Percentiles rank a stretch among this genome's conserved stretches.
These are phyloP conservation scores for Phyllostachys edulis DNA, from an alignment of 176 grass and related monocot species.

Conservation along the genomic window DNA sequence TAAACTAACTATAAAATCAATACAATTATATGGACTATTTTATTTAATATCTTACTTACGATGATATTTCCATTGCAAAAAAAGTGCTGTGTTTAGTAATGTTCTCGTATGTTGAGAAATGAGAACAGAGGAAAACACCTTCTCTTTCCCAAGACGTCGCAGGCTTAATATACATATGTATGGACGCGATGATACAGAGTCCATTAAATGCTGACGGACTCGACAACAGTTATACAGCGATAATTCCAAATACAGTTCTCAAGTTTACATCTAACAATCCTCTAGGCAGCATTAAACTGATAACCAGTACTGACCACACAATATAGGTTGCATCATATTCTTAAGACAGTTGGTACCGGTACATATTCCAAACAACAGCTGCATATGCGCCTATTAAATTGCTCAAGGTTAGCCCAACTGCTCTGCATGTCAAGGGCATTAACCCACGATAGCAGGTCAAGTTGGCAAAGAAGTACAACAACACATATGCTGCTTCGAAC, in stretches of 20 bases:
- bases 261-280: background rate
- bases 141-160: background rate
- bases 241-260: background rate
- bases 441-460: background rate
- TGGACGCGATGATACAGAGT: background rate
- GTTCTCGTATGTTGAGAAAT: background rate
- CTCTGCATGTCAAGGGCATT: background rate
- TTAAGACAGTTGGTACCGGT: background rate
- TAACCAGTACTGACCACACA: background rate
- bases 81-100: background rate
- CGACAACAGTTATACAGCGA: background rate
- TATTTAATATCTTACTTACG: too few relatives aligned
- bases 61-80: background rate
- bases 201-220: background rate
- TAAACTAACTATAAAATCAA: too few relatives aligned
- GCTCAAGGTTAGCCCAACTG: background rate
- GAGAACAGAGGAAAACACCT: background rate
- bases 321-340: background rate
- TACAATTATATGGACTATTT: too few relatives aligned
- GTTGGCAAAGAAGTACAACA: background rate
- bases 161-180: background rate
- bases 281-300: background rate
- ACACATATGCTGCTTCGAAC: background rate
- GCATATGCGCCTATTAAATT: too few relatives aligned
- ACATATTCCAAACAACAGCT: background rate